Conservation (phyloP, 257 asterid genomes). For the Eustoma russellianum region DNA sequence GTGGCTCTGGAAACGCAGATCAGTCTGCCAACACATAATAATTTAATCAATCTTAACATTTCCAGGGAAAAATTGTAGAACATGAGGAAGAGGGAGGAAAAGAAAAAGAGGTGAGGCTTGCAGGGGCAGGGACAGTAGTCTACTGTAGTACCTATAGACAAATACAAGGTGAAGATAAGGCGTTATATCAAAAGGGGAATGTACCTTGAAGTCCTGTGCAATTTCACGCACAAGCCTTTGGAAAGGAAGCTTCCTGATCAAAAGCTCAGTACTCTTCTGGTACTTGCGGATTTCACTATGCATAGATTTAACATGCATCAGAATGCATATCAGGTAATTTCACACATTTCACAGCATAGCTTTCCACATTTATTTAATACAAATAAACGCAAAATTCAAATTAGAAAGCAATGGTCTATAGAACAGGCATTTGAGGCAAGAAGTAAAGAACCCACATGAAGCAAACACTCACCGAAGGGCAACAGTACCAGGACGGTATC, state of each 20-base stretch:
- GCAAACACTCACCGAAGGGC: slow-evolving; percentile 44
- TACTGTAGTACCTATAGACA: background rate
- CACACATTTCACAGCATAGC: background rate
- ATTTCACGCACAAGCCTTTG: slow-evolving; percentile 80
- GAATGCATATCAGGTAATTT: no score
- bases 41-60: background rate
- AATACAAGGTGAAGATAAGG: background rate
- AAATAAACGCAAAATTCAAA: no score
- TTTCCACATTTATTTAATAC: no score
- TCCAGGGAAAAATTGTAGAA: no score
- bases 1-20: slow-evolving; percentile 73
- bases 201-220: slow-evolving; percentile 71
- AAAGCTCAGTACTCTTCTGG: slow-evolving; percentile 73
- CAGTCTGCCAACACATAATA: slow-evolving; percentile 41
- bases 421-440: background rate
- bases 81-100: no score
- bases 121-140: no score
- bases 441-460: accelerated
- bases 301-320: background rate
- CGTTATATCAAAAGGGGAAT: no score
- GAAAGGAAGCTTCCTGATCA: slow-evolving; percentile 77
- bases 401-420: no score
- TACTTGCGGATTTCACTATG: slow-evolving; percentile 64
- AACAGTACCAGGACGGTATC: slow-evolving; percentile 79
- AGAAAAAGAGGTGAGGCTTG: no score